Base-by-base conservation (phyloP, 345 rosid genomes). In the Lumnitzera littorea region DNA sequence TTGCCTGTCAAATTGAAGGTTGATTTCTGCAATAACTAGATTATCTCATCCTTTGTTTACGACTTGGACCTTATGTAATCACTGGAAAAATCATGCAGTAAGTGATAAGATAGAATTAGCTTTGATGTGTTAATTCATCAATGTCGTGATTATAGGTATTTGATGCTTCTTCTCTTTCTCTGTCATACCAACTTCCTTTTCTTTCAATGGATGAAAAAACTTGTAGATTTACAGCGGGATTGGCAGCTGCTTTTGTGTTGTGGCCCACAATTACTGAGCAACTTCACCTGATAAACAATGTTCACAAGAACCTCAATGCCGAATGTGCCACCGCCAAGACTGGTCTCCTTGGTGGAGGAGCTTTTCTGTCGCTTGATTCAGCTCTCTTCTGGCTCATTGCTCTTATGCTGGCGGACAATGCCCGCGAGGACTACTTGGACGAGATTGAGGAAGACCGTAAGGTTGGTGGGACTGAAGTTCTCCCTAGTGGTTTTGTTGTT, bases 361-460 rank as follows among this genome's bases (percentile, higher is more conserved):
- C 97, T 14, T 87, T 91, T 71, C 76, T 88, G 14, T 91, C 96
- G 3, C 84, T 87, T 11, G 91, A 87, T 65, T 80, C 92, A 4
- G 74, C 90, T 49, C 87, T 85, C 66, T 79, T 91, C 74, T 91
- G 96, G 96, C 60, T 91, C 56, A 84, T 87, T 51, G 80, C 97
- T 29, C 80, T 91, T 9, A 85, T 91, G 92, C 74, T 91, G 24
- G 96, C 91, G 24, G 80, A 80, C 73, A 91, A 91, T 58, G 89
- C 89, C 13, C 85, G 97, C n/a, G 91, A 90, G 76, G 95, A 87
- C 75, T 91, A 83, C 85, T 87, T 91, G 56, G 96, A 84, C 11
- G 91, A 85, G 57, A 67, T 76, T 16, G 84, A 74, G 36, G 61
- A 63, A 50, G 43, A 50, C 41, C 11, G 43, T 6, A 53, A 63